Conservation (phyloP, 2,329 filamentous ascomycete species). For the Trichophaea hybrida region DNA sequence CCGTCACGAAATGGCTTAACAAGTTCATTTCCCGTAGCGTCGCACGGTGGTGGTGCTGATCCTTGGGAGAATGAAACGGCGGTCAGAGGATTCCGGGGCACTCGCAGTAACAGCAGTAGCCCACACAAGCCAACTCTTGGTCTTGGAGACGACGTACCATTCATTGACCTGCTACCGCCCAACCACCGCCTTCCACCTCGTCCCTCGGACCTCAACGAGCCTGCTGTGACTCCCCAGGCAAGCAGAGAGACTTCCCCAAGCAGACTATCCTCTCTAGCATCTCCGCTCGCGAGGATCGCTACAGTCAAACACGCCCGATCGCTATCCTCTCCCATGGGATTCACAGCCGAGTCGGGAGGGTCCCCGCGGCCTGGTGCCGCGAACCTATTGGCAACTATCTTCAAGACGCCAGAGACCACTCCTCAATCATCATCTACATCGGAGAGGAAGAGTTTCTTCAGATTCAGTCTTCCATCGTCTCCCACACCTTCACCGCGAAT, state of each 20-base stretch:
- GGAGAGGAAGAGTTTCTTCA: neutral
- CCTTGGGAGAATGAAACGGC: neutral
- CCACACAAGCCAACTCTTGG: neutral
- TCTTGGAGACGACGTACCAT: neutral
- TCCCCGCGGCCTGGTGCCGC: neutral
- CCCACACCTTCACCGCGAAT: neutral
- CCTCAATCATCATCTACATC: neutral
- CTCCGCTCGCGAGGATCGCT: conserved; percentile 8
- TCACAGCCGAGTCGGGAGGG: neutral
- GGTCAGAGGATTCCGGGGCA: neutral
- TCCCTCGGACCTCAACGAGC: neutral
- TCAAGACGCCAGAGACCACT: neutral
- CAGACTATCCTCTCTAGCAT: conserved; percentile 4
- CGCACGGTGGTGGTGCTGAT: neutral
- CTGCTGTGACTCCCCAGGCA: neutral
- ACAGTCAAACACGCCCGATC: conserved; percentile 12
- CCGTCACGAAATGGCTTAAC: neutral
- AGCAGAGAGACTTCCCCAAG: conserved; percentile 9
- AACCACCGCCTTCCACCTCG: neutral
- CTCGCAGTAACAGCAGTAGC: neutral
- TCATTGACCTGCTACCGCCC: neutral
- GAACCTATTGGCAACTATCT: neutral
- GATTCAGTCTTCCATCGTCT: neutral
- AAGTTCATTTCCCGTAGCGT: neutral
- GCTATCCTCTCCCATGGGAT: conserved; percentile 16